Conservation (phyloP, 225 moss, liverwort and hornwort species). For the Bryum argenteum region DNA sequence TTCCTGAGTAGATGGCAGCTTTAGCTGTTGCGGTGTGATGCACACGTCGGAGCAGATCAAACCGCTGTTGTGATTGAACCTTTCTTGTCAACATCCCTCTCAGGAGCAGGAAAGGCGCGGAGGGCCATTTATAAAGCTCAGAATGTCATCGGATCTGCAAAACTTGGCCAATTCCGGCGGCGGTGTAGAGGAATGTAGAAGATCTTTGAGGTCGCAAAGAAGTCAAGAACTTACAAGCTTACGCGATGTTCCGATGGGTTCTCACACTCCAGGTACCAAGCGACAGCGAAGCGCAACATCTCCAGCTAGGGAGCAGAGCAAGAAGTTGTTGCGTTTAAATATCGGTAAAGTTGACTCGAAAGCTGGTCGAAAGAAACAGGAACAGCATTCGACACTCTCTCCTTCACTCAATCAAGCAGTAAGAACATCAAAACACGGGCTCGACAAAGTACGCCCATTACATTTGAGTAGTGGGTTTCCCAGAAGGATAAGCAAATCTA, state of each 20-base stretch:
- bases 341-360: slow-evolving; percentile 32
- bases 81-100: slow-evolving; percentile 1
- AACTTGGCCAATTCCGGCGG: slow-evolving; percentile 11
- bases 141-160: slow-evolving; percentile 32
- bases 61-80: no score
- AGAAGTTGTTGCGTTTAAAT: slow-evolving; percentile 47
- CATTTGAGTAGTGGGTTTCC: neutral
- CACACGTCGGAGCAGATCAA: neutral
- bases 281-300: slow-evolving; percentile 35
- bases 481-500: neutral
- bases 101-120: slow-evolving; percentile 26
- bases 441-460: neutral
- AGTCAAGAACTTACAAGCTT: slow-evolving; percentile 25
- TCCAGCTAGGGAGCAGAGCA: slow-evolving; percentile 35
- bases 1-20: neutral
- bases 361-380: slow-evolving; percentile 18
- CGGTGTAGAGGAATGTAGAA: slow-evolving; percentile 24
- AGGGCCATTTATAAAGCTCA: slow-evolving; percentile 12
- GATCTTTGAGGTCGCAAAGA: slow-evolving; percentile 20
- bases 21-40: slow-evolving; percentile 13
- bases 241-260: slow-evolving; percentile 10
- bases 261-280: slow-evolving; percentile 31
- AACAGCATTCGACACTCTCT: neutral
- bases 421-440: neutral
- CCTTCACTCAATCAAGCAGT: slow-evolving; percentile 20